A percentile compares a stretch with the other conserved stretches of the same genome.
These are phyloP conservation scores for Mycena capillaripes DNA, from an alignment of 768 basidiomycete species.

Conservation along the genomic window DNA sequence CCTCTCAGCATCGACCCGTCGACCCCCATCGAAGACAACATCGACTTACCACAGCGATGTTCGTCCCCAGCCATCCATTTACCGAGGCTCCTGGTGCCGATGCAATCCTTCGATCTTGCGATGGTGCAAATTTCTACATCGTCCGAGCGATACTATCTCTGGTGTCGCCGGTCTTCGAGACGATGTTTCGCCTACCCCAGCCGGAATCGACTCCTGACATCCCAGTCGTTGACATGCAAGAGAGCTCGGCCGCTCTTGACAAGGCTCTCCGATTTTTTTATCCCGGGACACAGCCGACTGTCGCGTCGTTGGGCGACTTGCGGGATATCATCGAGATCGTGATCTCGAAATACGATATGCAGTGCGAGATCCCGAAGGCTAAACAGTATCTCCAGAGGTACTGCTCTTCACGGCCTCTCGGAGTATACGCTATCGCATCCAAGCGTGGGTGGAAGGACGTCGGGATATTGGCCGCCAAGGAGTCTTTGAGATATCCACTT, in stretches of 20 bases:
- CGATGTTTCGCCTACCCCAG: neutral
- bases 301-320: neutral
- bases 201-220: too few species aligned
- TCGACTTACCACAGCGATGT: too few species aligned
- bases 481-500: neutral
- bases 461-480: neutral
- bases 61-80: neutral
- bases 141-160: neutral
- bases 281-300: neutral
- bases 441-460: neutral
- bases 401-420: neutral
- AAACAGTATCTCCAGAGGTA: neutral
- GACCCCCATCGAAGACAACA: too few species aligned
- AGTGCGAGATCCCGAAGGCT: neutral
- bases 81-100: neutral
- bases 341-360: conserved; percentile 2
- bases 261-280: neutral
- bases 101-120: neutral
- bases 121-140: neutral
- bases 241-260: neutral
- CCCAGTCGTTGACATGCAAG: neutral
- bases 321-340: neutral
- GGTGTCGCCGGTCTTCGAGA: neutral
- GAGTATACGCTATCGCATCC: neutral
- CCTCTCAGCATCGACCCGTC: too few species aligned